Evolutionary conservation across 129 eudicot genomes (phyloP), one percentile per base, ranked within the genome.

Genomic region (Arctium minus): DNA sequence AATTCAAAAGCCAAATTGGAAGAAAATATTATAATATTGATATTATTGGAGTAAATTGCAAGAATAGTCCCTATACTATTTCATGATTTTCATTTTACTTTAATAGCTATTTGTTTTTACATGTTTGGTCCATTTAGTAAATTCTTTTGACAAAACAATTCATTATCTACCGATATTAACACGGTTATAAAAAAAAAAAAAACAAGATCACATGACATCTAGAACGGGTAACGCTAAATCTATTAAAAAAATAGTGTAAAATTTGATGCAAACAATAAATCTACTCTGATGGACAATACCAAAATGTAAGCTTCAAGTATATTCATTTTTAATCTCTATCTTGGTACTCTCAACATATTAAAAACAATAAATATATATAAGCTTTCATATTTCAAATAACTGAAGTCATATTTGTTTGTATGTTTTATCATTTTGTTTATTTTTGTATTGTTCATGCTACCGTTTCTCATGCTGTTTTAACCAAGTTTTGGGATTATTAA

Each of bases 11-110:
- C 18, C 32, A 38, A 64, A 62, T 11, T 71, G n/a, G 46, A 6
- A 72, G 27, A 78, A 62, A 15, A 30, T 42, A 38, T 53, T 15
- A 36, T 64, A 60, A n/a, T 78, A 60, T 10, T n/a, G 30, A 68
- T 8, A 40, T 37, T 17, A 38, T 36, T 30, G 35, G 22, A 31
- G 3, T 29, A 62, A 44, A 33, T 68, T 68, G 30, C 81, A 67
- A 12, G 4, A 65, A 76, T 44, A 46, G 85, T 36, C 85, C 85
- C 15, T 75, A 1, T 32, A 44, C 17, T 65, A 12, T 67, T 82
- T 68, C 60, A 82, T 6, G 38, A 13, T 15, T 38, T 27, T 5
- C 27, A 11, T 73, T 38, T 81, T 81, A 30, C 46, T 38, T 60
- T 27, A 60, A 73, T 40, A 15, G 9, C 6, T 37, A n/a, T 15